Conservation (phyloP, 2,329 filamentous ascomycete genomes). For the Beauveria asiatica region DNA sequence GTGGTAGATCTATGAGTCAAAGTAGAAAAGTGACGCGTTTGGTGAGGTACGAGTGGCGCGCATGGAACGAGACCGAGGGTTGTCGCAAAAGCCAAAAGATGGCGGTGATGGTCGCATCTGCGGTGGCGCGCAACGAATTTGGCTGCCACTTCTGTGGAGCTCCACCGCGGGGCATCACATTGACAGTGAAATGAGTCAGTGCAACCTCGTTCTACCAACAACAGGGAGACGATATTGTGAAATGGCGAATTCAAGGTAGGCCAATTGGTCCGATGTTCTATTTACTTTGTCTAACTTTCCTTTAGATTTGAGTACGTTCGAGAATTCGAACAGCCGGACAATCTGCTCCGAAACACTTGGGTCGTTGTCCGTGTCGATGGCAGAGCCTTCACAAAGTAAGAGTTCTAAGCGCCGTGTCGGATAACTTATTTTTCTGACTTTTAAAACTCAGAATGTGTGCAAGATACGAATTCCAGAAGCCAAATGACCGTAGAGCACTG, state of each 20-base stretch:
- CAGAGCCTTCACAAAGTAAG: constrained; percentile 86
- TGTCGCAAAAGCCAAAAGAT: constrained; percentile 8
- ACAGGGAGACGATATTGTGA: not conserved
- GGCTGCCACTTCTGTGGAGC: constrained; percentile 6
- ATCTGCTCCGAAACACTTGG: constrained; percentile 84
- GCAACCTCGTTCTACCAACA: not conserved
- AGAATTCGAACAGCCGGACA: constrained; percentile 74
- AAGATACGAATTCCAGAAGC: constrained; percentile 81
- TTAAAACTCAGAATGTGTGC: constrained; percentile 56
- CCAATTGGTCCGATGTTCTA: constrained; percentile 12
- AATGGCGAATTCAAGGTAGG: constrained; percentile 48
- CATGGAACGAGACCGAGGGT: not conserved
- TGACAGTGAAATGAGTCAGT: not conserved
- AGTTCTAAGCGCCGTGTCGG: not conserved
- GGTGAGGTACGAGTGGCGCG: not conserved
- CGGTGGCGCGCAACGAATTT: constrained; percentile 3
- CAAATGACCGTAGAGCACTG: constrained; percentile 79
- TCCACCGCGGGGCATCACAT: constrained; percentile 11
- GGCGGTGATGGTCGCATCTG: not conserved
- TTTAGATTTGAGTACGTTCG: constrained; percentile 88
- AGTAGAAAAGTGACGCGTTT: not conserved
- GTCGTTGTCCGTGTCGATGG: constrained; percentile 92
- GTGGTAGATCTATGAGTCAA: not conserved
- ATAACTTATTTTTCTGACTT: not conserved
- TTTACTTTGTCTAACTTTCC: not conserved